Evolutionary conservation across 2,329 filamentous ascomycete species (phyloP).

Genomic region (Sporothrix pseudoabietina): DNA sequence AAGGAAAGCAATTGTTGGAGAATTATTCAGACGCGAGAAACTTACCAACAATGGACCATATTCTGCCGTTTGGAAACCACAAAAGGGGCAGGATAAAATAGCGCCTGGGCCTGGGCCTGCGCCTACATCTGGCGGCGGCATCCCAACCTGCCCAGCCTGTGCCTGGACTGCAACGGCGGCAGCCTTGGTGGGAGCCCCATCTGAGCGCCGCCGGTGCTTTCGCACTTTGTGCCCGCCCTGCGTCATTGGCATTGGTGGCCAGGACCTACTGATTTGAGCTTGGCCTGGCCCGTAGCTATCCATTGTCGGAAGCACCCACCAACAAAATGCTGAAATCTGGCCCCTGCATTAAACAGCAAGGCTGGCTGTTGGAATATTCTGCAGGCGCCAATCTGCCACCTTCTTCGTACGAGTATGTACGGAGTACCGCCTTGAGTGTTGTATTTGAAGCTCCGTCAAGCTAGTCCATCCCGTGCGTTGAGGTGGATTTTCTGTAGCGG

Average conservation of each 20-base stretch:
- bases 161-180: constrained; percentile 3
- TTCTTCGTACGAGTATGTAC: no score
- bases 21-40: constrained; percentile 15
- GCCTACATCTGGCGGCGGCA: neutral
- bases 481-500: neutral
- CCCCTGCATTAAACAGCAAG: constrained; percentile 5
- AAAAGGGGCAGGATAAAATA: constrained; percentile 45
- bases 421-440: neutral
- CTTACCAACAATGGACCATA: constrained; percentile 46
- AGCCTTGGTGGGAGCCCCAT: neutral
- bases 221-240: constrained; percentile 13
- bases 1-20: neutral
- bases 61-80: constrained; percentile 43
- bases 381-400: neutral
- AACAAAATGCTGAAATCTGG: neutral
- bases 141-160: neutral
- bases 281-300: neutral
- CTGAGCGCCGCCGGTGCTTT: constrained; percentile 12
- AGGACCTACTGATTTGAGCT: no score
- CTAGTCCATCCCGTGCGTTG: constrained; percentile 14
- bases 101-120: neutral
- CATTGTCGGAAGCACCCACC: neutral
- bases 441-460: neutral
- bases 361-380: neutral
- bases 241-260: constrained; percentile 19